phyloP scores from a whole-genome alignment of 176 grass and related monocot species.

The Oryza meyeriana region DNA sequence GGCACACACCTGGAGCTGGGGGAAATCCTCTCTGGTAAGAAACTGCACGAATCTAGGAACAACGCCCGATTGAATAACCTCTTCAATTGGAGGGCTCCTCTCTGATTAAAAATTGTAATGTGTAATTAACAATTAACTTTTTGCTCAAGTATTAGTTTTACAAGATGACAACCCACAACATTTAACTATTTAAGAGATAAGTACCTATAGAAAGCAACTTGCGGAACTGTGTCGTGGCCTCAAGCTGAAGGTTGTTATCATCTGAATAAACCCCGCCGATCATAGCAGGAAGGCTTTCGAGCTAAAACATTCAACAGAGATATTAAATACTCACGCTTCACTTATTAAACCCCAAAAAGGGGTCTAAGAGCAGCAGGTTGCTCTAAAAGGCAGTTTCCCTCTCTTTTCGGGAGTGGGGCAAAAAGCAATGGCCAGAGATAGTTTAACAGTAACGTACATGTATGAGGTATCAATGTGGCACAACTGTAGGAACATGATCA shows the following conservation, averaged over 20 bases:
- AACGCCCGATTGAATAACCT: conserved; percentile 89
- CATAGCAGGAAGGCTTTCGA: conserved; percentile 93
- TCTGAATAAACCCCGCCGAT: conserved; percentile 75
- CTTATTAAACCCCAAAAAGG: not conserved
- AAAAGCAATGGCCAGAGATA: not conserved
- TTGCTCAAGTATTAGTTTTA: not conserved
- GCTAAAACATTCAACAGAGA: conserved; percentile 47
- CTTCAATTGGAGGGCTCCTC: conserved; percentile 94
- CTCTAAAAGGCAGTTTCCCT: not conserved
- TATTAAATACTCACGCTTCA: conserved; percentile 6
- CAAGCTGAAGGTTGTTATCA: conserved; percentile 64
- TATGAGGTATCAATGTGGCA: not conserved
- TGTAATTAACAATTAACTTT: conserved; percentile 27
- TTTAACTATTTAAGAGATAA: conserved; percentile 6
- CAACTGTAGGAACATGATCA: not conserved
- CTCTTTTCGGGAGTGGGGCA: not conserved
- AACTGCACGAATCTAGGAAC: conserved; percentile 98
- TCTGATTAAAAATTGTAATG: conserved; percentile 46
- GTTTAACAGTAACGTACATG: not conserved
- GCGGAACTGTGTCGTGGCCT: conserved; percentile 85
- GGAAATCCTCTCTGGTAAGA: conserved; percentile 88
- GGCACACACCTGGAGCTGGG: conserved; percentile 76
- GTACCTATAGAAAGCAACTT: conserved; percentile 94
- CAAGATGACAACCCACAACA: conserved; percentile 8
- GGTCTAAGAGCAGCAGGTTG: not conserved